Evolutionary conservation across 2,329 filamentous ascomycete genomes (phyloP), one percentile per base, ranked within the genome.

Genomic region (Orbilia oligospora): DNA sequence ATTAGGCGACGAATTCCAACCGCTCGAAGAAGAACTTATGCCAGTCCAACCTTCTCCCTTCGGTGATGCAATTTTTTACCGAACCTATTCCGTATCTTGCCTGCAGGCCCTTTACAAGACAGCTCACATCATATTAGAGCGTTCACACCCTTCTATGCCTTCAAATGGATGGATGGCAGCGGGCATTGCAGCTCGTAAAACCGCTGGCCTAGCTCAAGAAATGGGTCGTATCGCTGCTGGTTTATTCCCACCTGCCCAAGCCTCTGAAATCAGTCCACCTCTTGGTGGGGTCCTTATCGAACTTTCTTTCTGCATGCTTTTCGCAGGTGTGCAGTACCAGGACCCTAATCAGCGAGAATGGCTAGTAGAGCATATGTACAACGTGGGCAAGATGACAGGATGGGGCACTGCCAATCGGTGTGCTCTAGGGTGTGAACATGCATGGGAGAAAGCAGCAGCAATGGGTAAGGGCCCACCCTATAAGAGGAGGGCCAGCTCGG

Each of bases 51-150:
- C 86, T 16, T 91, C 93, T 0, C 93, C 95, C 0, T 99, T 97
- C 82, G 95, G 96, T 0, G 71, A 71, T 16, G 91, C 93, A 0
- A 85, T 94, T 5, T 90, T 93, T 80, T 97, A 97, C 83, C 89
- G 93, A 33, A 95, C 92, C 1, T 95, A 93, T 83, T 91, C 91
- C n/a, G 92, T 98, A 80, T 93, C 92, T 1, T 91, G 93, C 38
- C 87, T 97, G 22, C 97, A 94, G 93, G 90, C 92, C 83, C 91
- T 94, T 80, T 94, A 93, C 83, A 92, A 97, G 84, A 93, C 95
- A 87, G 91, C 91, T 0, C 88, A 93, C 56, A 95, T 98, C 72
- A 88, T 94, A 68, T 88, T 96, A n/a, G 87, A 95, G 76, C 89
- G 96, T 38, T 88, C 91, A 0, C 94, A 97, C 81, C 96, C 96